These are phyloP conservation scores for Rehmannia glutinosa DNA, from an alignment of 257 asterid species.

Conservation along the genomic window DNA sequence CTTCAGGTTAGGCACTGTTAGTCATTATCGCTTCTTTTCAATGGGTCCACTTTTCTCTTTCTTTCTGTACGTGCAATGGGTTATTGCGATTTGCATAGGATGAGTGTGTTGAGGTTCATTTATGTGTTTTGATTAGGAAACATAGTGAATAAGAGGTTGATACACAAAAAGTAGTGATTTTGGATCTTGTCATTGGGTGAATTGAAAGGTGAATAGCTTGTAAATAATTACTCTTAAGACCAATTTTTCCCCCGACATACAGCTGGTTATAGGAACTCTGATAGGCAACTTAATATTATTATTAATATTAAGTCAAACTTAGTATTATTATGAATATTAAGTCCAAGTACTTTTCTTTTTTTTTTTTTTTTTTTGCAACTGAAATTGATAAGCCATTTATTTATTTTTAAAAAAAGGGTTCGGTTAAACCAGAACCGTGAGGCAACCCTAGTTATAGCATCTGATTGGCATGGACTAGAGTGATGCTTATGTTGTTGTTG, in stretches of 20 bases:
- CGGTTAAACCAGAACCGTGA: too few relatives aligned
- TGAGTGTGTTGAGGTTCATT: not conserved
- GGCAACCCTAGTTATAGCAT: too few relatives aligned
- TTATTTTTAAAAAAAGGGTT: too few relatives aligned
- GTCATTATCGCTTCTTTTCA: not conserved
- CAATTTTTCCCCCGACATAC: not conserved
- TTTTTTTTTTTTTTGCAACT: too few relatives aligned
- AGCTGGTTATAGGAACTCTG: too few relatives aligned
- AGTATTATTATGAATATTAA: too few relatives aligned
- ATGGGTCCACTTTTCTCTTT: slow-evolving; percentile 1
- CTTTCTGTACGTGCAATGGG: not conserved
- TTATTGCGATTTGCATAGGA: not conserved
- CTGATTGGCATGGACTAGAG: slow-evolving; percentile 5
- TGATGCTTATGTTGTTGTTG: not conserved
- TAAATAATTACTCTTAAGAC: not conserved
- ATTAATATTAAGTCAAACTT: too few relatives aligned
- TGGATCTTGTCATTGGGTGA: not conserved
- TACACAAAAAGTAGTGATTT: not conserved
- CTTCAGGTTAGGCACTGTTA: slow-evolving; percentile 38
- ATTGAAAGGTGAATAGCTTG: not conserved
- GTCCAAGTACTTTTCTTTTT: too few relatives aligned
- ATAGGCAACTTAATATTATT: too few relatives aligned
- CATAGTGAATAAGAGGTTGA: not conserved
- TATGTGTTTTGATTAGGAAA: not conserved
- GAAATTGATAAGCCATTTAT: too few relatives aligned